Percentiles rank a stretch among this genome's conserved stretches.
Conservation (phyloP, 106 monocot species). For the Iris macrosiphon region DNA sequence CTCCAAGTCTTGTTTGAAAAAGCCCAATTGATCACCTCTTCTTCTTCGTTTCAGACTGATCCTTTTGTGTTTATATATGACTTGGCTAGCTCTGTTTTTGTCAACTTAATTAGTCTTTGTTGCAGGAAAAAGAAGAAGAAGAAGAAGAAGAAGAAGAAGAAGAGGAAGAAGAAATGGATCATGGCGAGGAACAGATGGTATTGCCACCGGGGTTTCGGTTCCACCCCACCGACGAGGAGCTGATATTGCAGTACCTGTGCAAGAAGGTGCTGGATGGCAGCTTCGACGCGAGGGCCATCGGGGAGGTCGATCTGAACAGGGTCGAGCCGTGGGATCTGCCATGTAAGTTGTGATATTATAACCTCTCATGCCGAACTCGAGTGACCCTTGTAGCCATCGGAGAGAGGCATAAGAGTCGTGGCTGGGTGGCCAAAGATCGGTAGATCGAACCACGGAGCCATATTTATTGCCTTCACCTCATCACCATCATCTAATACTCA, state of each 20-base stretch:
- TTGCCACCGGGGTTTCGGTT: conserved; percentile 49
- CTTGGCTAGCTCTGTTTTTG: background rate
- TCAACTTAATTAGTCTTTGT: background rate
- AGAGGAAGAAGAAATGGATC: background rate
- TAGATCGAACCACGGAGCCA: too few species aligned
- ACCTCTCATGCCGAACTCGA: background rate
- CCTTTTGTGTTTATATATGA: background rate
- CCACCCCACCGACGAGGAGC: conserved; percentile 50
- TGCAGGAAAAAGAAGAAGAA: background rate
- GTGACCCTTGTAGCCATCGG: too few species aligned
- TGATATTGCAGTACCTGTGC: conserved; percentile 40
- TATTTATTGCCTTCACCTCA: background rate
- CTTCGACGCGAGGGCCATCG: conserved; percentile 30
- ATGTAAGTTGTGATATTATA: conserved; percentile 9
- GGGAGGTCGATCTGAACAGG: conserved; percentile 49
- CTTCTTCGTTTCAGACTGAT: conserved; percentile 5
- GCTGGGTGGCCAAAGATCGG: too few species aligned
- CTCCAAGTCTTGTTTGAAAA: background rate
- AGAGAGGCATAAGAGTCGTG: too few species aligned
- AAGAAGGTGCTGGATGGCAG: conserved; percentile 26
- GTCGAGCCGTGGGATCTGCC: conserved; percentile 57
- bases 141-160: background rate
- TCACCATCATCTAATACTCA: background rate
- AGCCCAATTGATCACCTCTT: background rate
- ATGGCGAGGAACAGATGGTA: conserved; percentile 5